phyloP scores from a whole-genome alignment of 176 grass and related monocot genomes.

The Triticum timopheevii region DNA sequence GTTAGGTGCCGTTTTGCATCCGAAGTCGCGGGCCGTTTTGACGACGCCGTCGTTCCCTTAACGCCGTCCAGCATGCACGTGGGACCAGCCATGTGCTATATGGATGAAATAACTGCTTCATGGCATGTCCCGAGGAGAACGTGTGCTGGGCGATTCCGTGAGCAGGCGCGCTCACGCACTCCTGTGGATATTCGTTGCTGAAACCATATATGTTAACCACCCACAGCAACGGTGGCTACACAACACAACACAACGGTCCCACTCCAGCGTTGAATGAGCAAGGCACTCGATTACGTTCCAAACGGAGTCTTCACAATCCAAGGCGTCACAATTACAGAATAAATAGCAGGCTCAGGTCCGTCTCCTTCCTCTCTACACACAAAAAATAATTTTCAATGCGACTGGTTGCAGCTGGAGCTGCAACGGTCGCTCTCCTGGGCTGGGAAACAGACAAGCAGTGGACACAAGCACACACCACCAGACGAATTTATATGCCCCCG shows the following conservation, averaged over 20 bases:
- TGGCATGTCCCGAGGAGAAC: too few relatives aligned
- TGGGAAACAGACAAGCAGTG: constrained; percentile 6
- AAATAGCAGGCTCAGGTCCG: background rate
- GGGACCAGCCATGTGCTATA: too few relatives aligned
- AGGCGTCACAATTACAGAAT: constrained; percentile 25
- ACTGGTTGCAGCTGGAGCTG: background rate
- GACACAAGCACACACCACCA: background rate
- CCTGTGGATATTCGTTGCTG: too few relatives aligned
- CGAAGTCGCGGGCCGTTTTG: too few relatives aligned
- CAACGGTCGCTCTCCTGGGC: constrained; percentile 16
- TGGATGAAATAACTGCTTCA: too few relatives aligned
- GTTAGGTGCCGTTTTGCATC: too few relatives aligned
- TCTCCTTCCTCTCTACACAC: constrained; percentile 20
- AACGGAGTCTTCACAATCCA: constrained; percentile 24
- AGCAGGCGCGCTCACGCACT: too few relatives aligned
- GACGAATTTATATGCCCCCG: background rate
- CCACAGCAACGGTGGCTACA: background rate
- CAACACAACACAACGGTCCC: background rate
- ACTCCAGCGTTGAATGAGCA: background rate
- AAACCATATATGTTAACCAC: background rate
- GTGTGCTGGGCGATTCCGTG: too few relatives aligned
- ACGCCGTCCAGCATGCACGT: too few relatives aligned
- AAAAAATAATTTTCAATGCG: background rate
- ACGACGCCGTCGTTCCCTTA: too few relatives aligned
- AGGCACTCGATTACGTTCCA: constrained; percentile 14